Evolutionary conservation across 163 green algal genomes (phyloP), one percentile per base, ranked within the genome.

Genomic region (Smithsoniella earleae): DNA sequence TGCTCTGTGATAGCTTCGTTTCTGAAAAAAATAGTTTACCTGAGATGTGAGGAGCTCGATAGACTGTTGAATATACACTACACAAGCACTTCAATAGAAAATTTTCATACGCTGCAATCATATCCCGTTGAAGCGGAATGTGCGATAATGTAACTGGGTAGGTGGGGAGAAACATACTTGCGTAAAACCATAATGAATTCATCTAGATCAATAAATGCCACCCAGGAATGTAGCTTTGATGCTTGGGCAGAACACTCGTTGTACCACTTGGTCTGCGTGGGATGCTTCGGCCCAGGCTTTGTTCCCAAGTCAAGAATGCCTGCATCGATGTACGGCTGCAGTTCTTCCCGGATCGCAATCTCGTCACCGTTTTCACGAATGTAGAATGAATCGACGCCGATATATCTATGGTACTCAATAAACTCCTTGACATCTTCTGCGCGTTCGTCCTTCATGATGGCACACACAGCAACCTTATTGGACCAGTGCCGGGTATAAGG

Each of bases 371-470:
- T 69, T 34, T 69, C 58, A 0, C 58, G 58, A n/a, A 69, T 22
- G 25, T 43, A 69, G 58, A 69, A 69, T 13, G 58, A 38, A 13
- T 69, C 58, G 18, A 69, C 58, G 3, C 58, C 58, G 40, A 69
- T 31, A 30, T 31, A 69, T 16, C 58, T 33, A 36, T 69, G 58
- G 25, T 69, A 69, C 18, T 69, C 58, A 33, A 69, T 69, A 33
- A 69, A 69, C 58, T 69, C 58, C 20, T 69, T 69, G 3, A 69
- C 58, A 69, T 69, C 58, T 34, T 69, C 27, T 40, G 25, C 20
- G 8, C 58, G 20, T 34, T 69, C 58, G 5, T 30, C 58, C 34
- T 69, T 69, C 58, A 69, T 69, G 18, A 69, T 34, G 4, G 58
- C 18, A 69, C 58, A 69, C 16, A 69, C 43, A 33, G 58, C 58